phyloP scores from a whole-genome alignment of 129 eudicot species.

The Artemisia argyi region DNA sequence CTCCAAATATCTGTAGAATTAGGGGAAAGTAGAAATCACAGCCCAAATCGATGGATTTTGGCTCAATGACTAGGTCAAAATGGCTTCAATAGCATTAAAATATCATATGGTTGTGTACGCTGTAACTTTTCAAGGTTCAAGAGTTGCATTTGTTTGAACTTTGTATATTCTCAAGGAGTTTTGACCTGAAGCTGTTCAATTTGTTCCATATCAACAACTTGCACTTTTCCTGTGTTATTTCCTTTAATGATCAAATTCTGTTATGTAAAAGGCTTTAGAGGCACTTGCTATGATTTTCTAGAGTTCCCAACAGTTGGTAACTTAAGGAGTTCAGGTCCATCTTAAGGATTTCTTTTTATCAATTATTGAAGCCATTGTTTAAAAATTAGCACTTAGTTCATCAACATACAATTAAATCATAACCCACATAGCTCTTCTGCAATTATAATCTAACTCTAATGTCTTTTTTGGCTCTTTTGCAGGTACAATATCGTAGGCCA shows the following conservation, averaged over 20 bases:
- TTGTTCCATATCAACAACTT: background rate
- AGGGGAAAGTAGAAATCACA: too few species aligned
- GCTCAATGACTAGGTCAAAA: background rate
- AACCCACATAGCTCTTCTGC: background rate
- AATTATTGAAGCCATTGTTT: background rate
- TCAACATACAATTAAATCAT: constrained; percentile 2
- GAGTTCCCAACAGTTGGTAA: background rate
- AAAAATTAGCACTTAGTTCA: constrained; percentile 8
- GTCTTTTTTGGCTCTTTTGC: constrained; percentile 28
- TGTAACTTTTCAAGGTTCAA: background rate
- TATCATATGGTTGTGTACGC: background rate
- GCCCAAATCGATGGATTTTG: background rate
- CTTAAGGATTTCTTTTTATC: background rate
- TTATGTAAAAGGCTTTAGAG: background rate
- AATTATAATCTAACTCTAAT: constrained; percentile 1
- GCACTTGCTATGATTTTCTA: background rate
- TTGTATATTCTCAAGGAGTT: background rate
- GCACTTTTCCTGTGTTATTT: too few species aligned
- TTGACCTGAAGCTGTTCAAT: background rate
- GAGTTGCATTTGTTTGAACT: background rate
- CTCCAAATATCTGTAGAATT: too few species aligned
- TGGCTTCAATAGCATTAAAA: too few species aligned
- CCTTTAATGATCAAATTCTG: background rate
- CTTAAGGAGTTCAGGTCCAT: background rate
- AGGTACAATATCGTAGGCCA: constrained; percentile 99